phyloP scores from a whole-genome alignment of 2,329 filamentous ascomycete species.

The Pseudogymnoascus sp. region DNA sequence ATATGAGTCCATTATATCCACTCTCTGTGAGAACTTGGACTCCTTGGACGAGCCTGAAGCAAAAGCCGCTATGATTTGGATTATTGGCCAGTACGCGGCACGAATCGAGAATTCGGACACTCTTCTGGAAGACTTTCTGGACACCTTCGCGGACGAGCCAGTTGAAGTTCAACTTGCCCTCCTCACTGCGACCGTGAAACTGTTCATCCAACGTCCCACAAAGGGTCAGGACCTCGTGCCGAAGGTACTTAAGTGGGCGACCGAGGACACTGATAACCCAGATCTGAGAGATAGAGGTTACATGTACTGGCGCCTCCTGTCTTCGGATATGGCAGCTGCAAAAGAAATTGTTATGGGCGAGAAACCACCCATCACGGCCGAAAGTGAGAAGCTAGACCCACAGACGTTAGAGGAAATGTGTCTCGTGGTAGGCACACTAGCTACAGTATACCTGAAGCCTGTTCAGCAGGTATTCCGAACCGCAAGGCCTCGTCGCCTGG shows the following conservation, averaged over 20 bases:
- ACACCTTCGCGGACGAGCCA: slow-evolving; percentile 87
- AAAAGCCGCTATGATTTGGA: slow-evolving; percentile 98
- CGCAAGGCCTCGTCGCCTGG: slow-evolving; percentile 70
- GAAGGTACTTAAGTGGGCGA: slow-evolving; percentile 95
- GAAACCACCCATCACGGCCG: slow-evolving; percentile 92
- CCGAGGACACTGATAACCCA: slow-evolving; percentile 97
- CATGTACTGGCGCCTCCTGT: slow-evolving; percentile 98
- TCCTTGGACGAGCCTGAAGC: slow-evolving; percentile 95
- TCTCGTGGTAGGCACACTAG: slow-evolving; percentile 88
- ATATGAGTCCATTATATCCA: slow-evolving; percentile 95
- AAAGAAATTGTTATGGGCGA: slow-evolving; percentile 92
- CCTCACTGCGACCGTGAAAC: slow-evolving; percentile 90
- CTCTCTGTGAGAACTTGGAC: slow-evolving; percentile 91
- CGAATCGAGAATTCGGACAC: slow-evolving; percentile 95
- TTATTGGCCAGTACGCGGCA: slow-evolving; percentile 95
- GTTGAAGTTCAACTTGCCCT: slow-evolving; percentile 93
- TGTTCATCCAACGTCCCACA: slow-evolving; percentile 94
- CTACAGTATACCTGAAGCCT: slow-evolving; percentile 95
- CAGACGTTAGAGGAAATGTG: slow-evolving; percentile 94
- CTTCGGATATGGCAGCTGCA: slow-evolving; percentile 80
- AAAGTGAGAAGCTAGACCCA: slow-evolving; percentile 89
- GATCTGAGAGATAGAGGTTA: slow-evolving; percentile 93
- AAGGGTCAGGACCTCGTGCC: slow-evolving; percentile 91
- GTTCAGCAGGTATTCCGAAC: slow-evolving; percentile 94
- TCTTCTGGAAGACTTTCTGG: slow-evolving; percentile 88